Evolutionary conservation across 2,329 filamentous ascomycete species (phyloP).

Genomic region (Nemania serpens): DNA sequence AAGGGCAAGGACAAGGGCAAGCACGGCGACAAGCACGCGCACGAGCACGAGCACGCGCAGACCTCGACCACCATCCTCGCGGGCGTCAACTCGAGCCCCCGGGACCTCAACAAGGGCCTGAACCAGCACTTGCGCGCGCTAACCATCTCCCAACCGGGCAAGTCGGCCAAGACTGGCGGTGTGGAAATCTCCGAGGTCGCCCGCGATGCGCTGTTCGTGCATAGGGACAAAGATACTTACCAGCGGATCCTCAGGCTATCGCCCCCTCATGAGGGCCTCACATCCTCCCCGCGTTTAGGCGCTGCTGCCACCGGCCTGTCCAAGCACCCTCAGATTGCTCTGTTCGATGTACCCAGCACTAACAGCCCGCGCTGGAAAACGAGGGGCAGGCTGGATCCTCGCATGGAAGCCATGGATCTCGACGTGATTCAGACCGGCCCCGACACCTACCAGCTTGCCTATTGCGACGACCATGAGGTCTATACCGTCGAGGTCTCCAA

Average conservation of each 20-base stretch:
- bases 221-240: slow-evolving; percentile 59
- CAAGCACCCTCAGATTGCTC: slow-evolving; percentile 74
- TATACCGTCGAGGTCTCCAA: slow-evolving; percentile 62
- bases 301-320: slow-evolving; percentile 80
- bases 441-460: slow-evolving; percentile 72
- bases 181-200: slow-evolving; percentile 56
- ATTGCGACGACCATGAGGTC: slow-evolving; percentile 77
- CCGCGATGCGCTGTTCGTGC: slow-evolving; percentile 57
- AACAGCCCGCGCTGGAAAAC: slow-evolving; percentile 55
- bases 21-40: slow-evolving; percentile 47
- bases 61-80: slow-evolving; percentile 64
- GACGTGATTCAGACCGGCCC: slow-evolving; percentile 69
- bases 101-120: slow-evolving; percentile 72
- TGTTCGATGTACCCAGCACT: slow-evolving; percentile 71
- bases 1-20: slow-evolving; percentile 42
- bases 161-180: slow-evolving; percentile 44
- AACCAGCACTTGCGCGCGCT: slow-evolving; percentile 87
- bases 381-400: slow-evolving; percentile 55
- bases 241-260: slow-evolving; percentile 63
- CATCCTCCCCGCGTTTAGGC: slow-evolving; percentile 62
- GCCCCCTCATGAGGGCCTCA: slow-evolving; percentile 54
- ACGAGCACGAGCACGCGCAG: not conserved
- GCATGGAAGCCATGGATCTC: slow-evolving; percentile 67
- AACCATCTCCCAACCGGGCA: slow-evolving; percentile 53
- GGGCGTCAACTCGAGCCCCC: slow-evolving; percentile 81